These are phyloP conservation scores for Brachypodium distachyon DNA, from an alignment of 202 grass and related monocot genomes.

Conservation along the genomic window DNA sequence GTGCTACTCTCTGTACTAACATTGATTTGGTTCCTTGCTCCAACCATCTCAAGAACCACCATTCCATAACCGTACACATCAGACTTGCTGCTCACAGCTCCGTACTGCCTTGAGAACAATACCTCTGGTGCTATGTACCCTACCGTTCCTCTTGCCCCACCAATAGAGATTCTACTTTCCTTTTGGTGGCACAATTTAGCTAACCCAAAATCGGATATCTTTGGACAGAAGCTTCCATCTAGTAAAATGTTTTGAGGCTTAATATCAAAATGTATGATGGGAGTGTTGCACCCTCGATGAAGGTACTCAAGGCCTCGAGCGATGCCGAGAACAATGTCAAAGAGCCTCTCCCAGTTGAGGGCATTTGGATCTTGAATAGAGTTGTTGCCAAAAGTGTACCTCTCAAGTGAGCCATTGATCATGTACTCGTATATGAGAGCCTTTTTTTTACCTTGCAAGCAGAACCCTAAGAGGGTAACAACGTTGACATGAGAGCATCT, in stretches of 20 bases:
- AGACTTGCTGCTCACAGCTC: constrained; percentile 24
- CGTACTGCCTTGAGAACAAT: constrained; percentile 33
- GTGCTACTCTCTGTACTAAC: background rate
- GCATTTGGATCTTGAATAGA: background rate
- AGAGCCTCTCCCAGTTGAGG: constrained; percentile 32
- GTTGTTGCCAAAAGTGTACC: constrained; percentile 24
- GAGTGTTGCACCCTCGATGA: constrained; percentile 30
- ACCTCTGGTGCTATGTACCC: constrained; percentile 39
- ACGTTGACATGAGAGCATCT: constrained; percentile 50
- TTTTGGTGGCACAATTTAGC: constrained; percentile 25
- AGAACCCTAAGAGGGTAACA: constrained; percentile 35
- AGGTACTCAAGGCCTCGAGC: constrained; percentile 42
- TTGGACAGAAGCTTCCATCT: constrained; percentile 27
- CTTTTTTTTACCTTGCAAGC: constrained; percentile 12
- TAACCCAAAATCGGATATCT: constrained; percentile 41
- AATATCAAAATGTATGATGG: constrained; percentile 45
- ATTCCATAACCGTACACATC: constrained; percentile 48
- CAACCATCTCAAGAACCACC: constrained; percentile 48
- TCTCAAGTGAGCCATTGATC: constrained; percentile 39
- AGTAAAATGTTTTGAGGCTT: constrained; percentile 45
- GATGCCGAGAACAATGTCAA: constrained; percentile 34
- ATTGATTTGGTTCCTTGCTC: constrained; percentile 17
- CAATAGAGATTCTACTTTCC: constrained; percentile 32
- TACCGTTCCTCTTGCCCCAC: constrained; percentile 34
- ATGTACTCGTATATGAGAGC: constrained; percentile 41